Base-by-base conservation (phyloP, 441 rosid genomes). In the Adansonia grandidieri region DNA sequence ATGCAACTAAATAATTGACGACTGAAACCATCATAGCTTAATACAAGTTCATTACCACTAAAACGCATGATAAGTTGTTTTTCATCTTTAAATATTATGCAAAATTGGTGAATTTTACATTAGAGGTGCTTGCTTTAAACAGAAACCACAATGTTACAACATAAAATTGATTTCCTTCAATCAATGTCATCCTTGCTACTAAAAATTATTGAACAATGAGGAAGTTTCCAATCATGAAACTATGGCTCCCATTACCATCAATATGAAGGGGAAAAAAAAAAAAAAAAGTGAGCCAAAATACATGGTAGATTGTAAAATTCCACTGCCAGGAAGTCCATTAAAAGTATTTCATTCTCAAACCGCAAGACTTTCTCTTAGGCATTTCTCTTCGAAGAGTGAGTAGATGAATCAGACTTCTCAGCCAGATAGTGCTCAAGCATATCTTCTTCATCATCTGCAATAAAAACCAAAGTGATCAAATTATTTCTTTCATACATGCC, bases 401-500 rank as follows among this genome's bases (percentile, higher is more conserved):
- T 13, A 0, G 92, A 88, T 9, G 89, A 77, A 77, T 93, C 97
- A 44, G 95, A 86, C 84, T 96, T 96, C 91, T 94, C 98, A 0
- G 98, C 98, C 80, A 94, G 86, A 82, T 92, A 94, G 81, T 92
- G 99, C 91, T 94, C 97, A 19, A 96, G 89, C 98, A 96, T 94
- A 83, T 93, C 99, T 45, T 90, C 94, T 87, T 96, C 98, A 9
- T 94, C 99, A 82, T 92, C 99, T 88, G 88, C 83, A 77, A 58
- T 1, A 22, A 9, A 22, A 9, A 62, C 32, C 77, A 71, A 51
- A 75, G 48, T 76, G 28, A 58, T 47, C n/a, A 72, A 77, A 47
- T 14, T 77, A 63, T n/a, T 51, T 54, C 47, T 70, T 71, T 20
- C 65, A 56, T 53, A 63, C 63, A 63, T 7, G 15, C 64, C 57